Evolutionary conservation across 176 grass and related monocot species (phyloP).

Genomic region (Triticum aestivum): IWGSC_CS_RefSeq_v2.1 NC_057796.1:433818385-433818884

Average conservation of each 20-base stretch:
- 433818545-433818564: too few relatives aligned
- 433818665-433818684: background rate
- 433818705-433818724: background rate
- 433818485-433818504: background rate
- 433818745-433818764: background rate
- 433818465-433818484: background rate
- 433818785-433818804: background rate
- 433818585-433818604: background rate
- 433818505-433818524: background rate
- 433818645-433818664: background rate
- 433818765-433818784: background rate
- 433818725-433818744: background rate
- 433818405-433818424: background rate
- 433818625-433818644: background rate
- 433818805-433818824: slow-evolving; percentile 18
- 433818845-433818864: slow-evolving; percentile 21
- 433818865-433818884: slow-evolving; percentile 31
- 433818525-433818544: background rate
- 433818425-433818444: background rate
- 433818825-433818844: slow-evolving; percentile 17
- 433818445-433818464: too few relatives aligned
- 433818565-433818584: too few relatives aligned
- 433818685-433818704: background rate
- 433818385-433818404: background rate
- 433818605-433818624: background rate